These are phyloP conservation scores for Geotrichum siamense DNA, from an alignment of 1,139 yeast genomes.

Conservation along the genomic window DNA sequence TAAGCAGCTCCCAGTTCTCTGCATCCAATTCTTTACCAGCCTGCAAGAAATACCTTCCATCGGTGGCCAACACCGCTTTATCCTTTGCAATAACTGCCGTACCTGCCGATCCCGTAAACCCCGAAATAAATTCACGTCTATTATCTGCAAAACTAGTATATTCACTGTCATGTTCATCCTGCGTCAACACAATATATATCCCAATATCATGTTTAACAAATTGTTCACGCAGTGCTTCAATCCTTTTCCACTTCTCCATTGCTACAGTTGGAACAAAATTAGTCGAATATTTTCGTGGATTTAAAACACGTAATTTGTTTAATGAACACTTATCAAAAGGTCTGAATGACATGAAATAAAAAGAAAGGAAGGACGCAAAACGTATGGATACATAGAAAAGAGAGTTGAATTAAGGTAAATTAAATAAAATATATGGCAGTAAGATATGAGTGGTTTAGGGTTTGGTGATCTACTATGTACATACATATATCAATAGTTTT, in stretches of 20 bases:
- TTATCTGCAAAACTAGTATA: slow-evolving; percentile 77
- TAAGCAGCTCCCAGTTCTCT: slow-evolving; percentile 80
- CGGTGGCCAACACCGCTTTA: slow-evolving; percentile 79
- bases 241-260: slow-evolving; percentile 21
- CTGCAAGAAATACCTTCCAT: slow-evolving; percentile 90
- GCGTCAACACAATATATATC: slow-evolving; percentile 79
- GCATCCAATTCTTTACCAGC: slow-evolving; percentile 77
- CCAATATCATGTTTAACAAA: slow-evolving; percentile 64
- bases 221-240: slow-evolving; percentile 53
- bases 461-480: no score
- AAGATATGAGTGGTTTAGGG: no score
- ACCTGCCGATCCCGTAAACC: slow-evolving; percentile 91
- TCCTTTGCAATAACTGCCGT: slow-evolving; percentile 75
- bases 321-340: slow-evolving; percentile 7
- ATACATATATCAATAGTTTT: no score
- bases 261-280: not conserved
- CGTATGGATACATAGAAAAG: no score
- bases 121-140: slow-evolving; percentile 74
- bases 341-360: slow-evolving; percentile 8
- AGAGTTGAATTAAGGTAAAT: no score
- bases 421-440: no score
- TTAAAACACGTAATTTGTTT: slow-evolving; percentile 6
- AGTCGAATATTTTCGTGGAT: slow-evolving; percentile 4
- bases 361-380: no score
- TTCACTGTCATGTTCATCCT: slow-evolving; percentile 92